Base-by-base conservation (phyloP, 2,329 filamentous ascomycete genomes). In the Geosmithia morbida region DNA sequence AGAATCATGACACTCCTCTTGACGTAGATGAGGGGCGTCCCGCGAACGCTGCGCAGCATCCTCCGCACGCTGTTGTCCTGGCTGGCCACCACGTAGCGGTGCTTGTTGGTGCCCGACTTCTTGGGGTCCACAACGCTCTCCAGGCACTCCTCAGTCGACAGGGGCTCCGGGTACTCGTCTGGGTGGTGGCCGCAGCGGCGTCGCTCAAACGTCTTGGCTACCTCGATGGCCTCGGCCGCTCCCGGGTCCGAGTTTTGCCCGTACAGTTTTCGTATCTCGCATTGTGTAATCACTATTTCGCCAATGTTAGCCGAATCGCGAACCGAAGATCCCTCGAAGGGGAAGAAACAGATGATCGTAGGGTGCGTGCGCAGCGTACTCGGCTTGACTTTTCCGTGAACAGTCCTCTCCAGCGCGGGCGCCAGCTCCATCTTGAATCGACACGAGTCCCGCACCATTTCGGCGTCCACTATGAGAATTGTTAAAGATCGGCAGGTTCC, bases 361-460 rank as follows among this genome's bases (percentile, higher is more conserved):
- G n/a, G n/a, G n/a, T n/a, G 48, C 53, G 43, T 7, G 69, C 77
- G 48, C 70, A 86, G 69, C 77, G 48, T 70, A 86, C 80, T 83
- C 45, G 86, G 83, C 66, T 92, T 94, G 55, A 88, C 81, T 61
- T 87, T 77, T 51, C 87, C 89, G 59, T 94, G 87, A 3, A 95
- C 71, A n/a, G 87, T 92, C 49, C 85, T 76, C 59, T 89, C 79
- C 29, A 96, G 69, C 19, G 83, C 79, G 39, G 76, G 74, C 45
- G 85, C 69, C n/a, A 96, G 70, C 51, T 94, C 85, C 84, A 96
- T 95, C 58, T 90, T 92, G 69, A 85, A 92, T 45, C 79, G 77
- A 53, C 83, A 79, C 19, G 88, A 81, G 61, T 94, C 87, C 58
- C 78, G 75, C 46, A 97, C 76, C 56, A 97, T 86, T 53, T 88